Evolutionary conservation across 2,329 filamentous ascomycete species (phyloP).

Genomic region (Sordariomycetes sp.): DNA sequence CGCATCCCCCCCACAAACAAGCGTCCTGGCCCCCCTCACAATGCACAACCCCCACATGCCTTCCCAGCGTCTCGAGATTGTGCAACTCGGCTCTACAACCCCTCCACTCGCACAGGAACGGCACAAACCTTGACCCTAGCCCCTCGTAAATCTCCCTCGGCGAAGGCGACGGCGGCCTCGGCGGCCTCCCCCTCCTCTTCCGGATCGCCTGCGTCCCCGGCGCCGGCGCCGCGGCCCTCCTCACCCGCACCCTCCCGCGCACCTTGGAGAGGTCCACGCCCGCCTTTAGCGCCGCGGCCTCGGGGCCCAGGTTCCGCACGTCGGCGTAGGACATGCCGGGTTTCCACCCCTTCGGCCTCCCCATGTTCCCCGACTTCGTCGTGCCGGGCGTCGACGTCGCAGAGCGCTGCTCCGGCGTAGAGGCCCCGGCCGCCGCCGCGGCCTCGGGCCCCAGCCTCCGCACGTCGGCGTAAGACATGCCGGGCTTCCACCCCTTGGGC

Average conservation of each 20-base stretch:
- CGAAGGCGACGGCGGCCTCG: constrained; percentile 14
- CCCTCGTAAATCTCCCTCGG: constrained; percentile 26
- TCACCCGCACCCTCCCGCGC: background rate
- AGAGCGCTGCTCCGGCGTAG: background rate
- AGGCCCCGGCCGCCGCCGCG: background rate
- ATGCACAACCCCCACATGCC: constrained; percentile 40
- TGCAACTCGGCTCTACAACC: constrained; percentile 46
- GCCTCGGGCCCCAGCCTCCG: constrained; percentile 5
- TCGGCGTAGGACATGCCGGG: constrained; percentile 16
- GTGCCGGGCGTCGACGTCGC: background rate
- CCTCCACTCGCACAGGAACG: constrained; percentile 47
- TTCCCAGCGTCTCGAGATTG: constrained; percentile 44
- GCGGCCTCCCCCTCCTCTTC: background rate
- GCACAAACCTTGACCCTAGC: constrained; percentile 28
- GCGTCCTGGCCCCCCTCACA: constrained; percentile 9
- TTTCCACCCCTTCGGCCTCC: constrained; percentile 33
- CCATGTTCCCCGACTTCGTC: constrained; percentile 11
- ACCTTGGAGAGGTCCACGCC: background rate
- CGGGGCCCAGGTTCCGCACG: constrained; percentile 7
- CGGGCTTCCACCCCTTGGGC: constrained; percentile 29
- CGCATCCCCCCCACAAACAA: constrained; percentile 29
- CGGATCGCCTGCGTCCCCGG: background rate
- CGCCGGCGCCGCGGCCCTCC: background rate
- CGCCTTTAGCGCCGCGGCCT: constrained; percentile 1
- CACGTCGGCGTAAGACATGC: constrained; percentile 15